Evolutionary conservation across 768 basidiomycete species (phyloP), one percentile per base, ranked within the genome.

Genomic region (Kwoniella dejecticola): DNA sequence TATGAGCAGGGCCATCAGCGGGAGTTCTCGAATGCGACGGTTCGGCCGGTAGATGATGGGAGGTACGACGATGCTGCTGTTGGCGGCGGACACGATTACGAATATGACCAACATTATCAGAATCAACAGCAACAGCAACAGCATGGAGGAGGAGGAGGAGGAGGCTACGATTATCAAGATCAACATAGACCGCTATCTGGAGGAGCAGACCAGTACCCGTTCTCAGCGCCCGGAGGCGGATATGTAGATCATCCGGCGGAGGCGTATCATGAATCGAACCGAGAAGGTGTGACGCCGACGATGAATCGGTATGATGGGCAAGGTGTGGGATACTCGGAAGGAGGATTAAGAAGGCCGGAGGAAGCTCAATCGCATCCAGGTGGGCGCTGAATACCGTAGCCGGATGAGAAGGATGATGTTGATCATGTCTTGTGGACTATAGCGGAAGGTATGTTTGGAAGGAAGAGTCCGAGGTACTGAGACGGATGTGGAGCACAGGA

Each of bases 401-500:
- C n/a, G 36, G 21, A 12, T 12, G 36, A 30, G 52, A 26, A 44
- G 33, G 23, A 23, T 27, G 17, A 21, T 40, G 38, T 54, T 47
- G 26, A 50, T 44, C 13, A 6, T 2, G 7, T 24, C 27, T 63
- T 36, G 53, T 41, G 46, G 6, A 23, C 31, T 42, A 5, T 49
- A 72, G 70, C 70, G 7, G 70, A 72, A 45, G 70, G 70, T 31
- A 64, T 72, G 70, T 68, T 72, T 47, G 70, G 70, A 8, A 56
- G 70, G 49, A 72, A 72, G 33, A 64, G 65, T 38, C 70, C 70
- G 4, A 53, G 48, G 29, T 50, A 50, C 6, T 50, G 24, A 27
- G 1, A 15, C n/a, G n/a, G n/a, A n/a, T 24, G 46, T 10, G 7
- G 7, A 23, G 24, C 10, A 29, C 4, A 12, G 24, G 3, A 45